Evolutionary conservation across 2,329 filamentous ascomycete genomes (phyloP), one percentile per base, ranked within the genome.

Genomic region (Magnaporthiopsis incrustans): DNA sequence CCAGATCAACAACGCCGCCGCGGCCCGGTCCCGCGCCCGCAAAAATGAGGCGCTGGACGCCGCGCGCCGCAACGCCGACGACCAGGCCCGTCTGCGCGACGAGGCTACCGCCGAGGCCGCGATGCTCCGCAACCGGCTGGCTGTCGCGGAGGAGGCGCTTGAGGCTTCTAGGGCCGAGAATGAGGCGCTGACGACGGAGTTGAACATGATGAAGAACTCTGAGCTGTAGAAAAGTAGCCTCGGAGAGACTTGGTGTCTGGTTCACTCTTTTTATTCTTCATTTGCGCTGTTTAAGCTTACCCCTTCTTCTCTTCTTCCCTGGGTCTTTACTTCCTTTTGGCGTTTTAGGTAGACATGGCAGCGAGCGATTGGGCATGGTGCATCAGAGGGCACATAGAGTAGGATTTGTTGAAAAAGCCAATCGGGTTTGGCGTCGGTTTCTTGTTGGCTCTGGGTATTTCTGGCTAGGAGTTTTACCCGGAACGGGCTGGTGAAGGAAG

Each of bases 1-100:
- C 53, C 56, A 59, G 62, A 35, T 57, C 62, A 63, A 63, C 62
- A 63, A 63, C 25, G 56, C 56, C 22, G 53, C 62, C 30, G 62
- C 62, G 26, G 62, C 62, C 62, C 44, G 50, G 57, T 58, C 62
- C 14, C 62, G 62, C 33, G 33, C 30, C 25, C 57, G 57, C 32
- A 63, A 63, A 26, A 35, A 44, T 25, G 62, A 59, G 50, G 62
- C 58, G 7, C 62, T 57, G 2, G 62, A 63, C 56, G 32, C 30
- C 15, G 62, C 62, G 8, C 10, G 33, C 12, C 15, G 38, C 22
- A 35, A 63, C 25, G 33, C 30, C 15, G 57, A 57, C 32, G 25
- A 38, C 33, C 33, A 58, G 25, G 35, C 22, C 15, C 33, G 58
- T 12, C 38, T n/a, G 26, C 11, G 8, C 25, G 26, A 57, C 32